Evolutionary conservation across 225 moss, liverwort and hornwort genomes (phyloP), one percentile per base, ranked within the genome.

Genomic region (Ulota crispa): DNA sequence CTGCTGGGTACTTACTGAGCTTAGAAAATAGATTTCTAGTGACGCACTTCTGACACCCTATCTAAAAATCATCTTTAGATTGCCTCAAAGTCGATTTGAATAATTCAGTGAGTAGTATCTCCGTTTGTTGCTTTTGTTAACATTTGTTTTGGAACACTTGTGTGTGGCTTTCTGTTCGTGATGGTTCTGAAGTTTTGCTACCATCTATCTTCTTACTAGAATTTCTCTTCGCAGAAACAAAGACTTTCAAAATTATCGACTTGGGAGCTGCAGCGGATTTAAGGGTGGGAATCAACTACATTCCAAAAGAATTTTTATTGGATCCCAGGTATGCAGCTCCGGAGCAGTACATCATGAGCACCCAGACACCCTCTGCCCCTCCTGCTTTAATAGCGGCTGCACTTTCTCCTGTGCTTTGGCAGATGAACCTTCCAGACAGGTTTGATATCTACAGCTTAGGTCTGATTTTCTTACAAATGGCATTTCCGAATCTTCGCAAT

Each of bases 301-400:
- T 94, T 42, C 99, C 99, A 34, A 93, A 96, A 78, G 95, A 99
- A 83, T 99, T 99, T 89, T 72, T 99, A 61, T 84, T 99, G 94
- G 99, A 99, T 87, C 99, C 99, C 82, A 91, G 97, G 70, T 98
- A 98, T 88, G 84, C 99, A 52, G 99, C 99, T 28, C 99, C 99
- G 77, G 99, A 99, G 90, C 99, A 96, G 82, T 99, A 99, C 66
- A 99, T 99, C 39, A 99, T 99, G 99, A 99, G 99, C 83, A 96
- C 96, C 70, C 99, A 99, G 77, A 99, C 99, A 36, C 99, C 99
- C 36, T 94, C 94, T 73, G 99, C 99, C 39, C 99, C 99, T 52
- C 92, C 95, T 83, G 81, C 92, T 63, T 81, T 94, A 65, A 96
- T 99, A 45, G 99, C 99, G 34, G 88, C 99, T 79, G 92, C 93